A percentile compares a stretch with the other conserved stretches of the same genome.
Conservation (phyloP, 148 eudicot genomes). For the Fallopia convolvulus region DNA sequence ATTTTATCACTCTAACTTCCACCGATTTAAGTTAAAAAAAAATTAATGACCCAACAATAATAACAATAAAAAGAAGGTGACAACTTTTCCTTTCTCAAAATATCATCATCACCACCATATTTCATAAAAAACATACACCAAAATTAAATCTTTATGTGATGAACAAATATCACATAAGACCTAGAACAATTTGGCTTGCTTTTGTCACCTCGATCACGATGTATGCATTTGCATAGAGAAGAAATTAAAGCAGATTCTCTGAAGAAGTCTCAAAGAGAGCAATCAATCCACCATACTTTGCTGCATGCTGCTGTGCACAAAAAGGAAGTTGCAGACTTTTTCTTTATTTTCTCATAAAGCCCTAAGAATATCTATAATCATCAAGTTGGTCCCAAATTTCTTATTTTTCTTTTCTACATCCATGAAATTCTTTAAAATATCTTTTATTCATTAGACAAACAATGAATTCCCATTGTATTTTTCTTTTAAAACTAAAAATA, state of each 20-base stretch:
- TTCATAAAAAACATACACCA: background rate
- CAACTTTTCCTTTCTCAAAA: background rate
- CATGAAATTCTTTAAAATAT: too few relatives aligned
- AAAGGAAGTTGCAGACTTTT: background rate
- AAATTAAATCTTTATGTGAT: background rate
- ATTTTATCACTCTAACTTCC: too few relatives aligned
- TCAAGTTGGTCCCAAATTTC: too few relatives aligned
- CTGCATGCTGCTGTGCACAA: background rate
- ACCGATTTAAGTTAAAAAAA: background rate
- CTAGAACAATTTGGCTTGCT: background rate
- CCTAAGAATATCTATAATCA: too few relatives aligned
- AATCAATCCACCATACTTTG: background rate
- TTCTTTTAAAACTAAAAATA: too few relatives aligned
- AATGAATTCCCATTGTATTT: too few relatives aligned
- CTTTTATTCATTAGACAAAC: too few relatives aligned
- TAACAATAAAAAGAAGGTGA: background rate
- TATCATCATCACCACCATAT: background rate
- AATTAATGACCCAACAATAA: background rate
- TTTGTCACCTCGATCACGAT: conserved; percentile 1
- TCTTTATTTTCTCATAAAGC: background rate
- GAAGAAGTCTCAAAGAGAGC: background rate
- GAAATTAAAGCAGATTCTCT: conserved; percentile 8
- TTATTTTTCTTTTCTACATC: too few relatives aligned
- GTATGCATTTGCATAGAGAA: conserved; percentile 3
- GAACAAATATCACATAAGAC: background rate